Conservation (phyloP, 1,284 basidiomycete species). For the Singerocomus rubriflavus region DNA sequence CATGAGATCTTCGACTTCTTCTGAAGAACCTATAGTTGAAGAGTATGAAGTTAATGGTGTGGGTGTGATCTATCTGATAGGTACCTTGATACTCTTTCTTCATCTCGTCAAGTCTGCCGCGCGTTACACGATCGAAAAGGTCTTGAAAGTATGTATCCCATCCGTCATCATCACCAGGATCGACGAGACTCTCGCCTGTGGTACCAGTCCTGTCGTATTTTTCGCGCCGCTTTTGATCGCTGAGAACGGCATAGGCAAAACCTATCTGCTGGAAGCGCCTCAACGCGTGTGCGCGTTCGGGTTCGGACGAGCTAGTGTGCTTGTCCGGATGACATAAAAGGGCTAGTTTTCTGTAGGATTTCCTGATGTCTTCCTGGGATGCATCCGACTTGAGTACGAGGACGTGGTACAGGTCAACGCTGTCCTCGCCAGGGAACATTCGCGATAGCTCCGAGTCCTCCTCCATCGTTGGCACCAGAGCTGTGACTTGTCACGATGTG, state of each 20-base stretch:
- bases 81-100: slow-evolving; percentile 87
- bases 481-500: slow-evolving; percentile 3
- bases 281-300: slow-evolving; percentile 60
- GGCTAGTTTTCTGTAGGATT: slow-evolving; percentile 82
- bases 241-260: slow-evolving; percentile 85
- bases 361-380: slow-evolving; percentile 68
- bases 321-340: slow-evolving; percentile 88
- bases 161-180: slow-evolving; percentile 70
- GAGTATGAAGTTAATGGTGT: slow-evolving; percentile 2
- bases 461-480: slow-evolving; percentile 44
- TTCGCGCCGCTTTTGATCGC: slow-evolving; percentile 71
- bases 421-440: slow-evolving; percentile 72
- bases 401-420: slow-evolving; percentile 73
- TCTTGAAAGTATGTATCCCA: slow-evolving; percentile 94
- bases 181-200: slow-evolving; percentile 74
- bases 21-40: slow-evolving; percentile 63
- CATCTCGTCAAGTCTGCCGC: slow-evolving; percentile 83
- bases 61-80: background rate
- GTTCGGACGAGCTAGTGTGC: slow-evolving; percentile 61
- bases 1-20: slow-evolving; percentile 79
- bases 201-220: slow-evolving; percentile 82
- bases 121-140: slow-evolving; percentile 83
- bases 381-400: slow-evolving; percentile 57
- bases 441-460: slow-evolving; percentile 66
- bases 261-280: slow-evolving; percentile 86